Percentiles rank a stretch among this genome's conserved stretches.
Conservation (phyloP, 495 filamentous ascomycete genomes). For the Cudoniella acicularis region DNA sequence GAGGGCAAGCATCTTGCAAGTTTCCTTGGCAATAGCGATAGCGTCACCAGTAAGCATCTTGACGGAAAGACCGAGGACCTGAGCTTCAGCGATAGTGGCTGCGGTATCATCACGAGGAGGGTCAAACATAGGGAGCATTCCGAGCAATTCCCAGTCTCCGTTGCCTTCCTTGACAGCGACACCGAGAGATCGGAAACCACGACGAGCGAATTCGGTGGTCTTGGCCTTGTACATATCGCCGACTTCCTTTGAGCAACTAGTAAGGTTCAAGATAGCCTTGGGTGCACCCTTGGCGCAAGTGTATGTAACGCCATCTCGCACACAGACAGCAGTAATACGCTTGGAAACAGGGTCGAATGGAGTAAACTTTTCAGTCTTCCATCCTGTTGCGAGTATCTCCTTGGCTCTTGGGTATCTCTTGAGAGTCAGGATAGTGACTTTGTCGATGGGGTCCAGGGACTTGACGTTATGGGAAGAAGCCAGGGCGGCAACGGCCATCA, state of each 20-base stretch:
- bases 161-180: slow-evolving; percentile 67
- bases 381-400: slow-evolving; percentile 59
- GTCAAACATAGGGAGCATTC: slow-evolving; percentile 77
- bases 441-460: slow-evolving; percentile 74
- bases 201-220: slow-evolving; percentile 68
- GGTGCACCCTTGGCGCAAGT: slow-evolving; percentile 70
- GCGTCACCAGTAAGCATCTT: slow-evolving; percentile 82
- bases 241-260: slow-evolving; percentile 60
- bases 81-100: slow-evolving; percentile 73
- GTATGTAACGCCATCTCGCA: slow-evolving; percentile 64
- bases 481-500: slow-evolving; percentile 73
- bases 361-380: slow-evolving; percentile 72
- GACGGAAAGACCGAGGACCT: slow-evolving; percentile 70
- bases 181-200: slow-evolving; percentile 80
- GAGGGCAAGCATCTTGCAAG: slow-evolving; percentile 75
- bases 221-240: slow-evolving; percentile 64
- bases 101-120: slow-evolving; percentile 75
- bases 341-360: slow-evolving; percentile 78
- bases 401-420: slow-evolving; percentile 64
- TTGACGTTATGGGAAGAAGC: slow-evolving; percentile 76
- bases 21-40: slow-evolving; percentile 76
- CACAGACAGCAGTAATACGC: slow-evolving; percentile 66
- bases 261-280: slow-evolving; percentile 66
- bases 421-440: slow-evolving; percentile 70
- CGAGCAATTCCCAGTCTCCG: slow-evolving; percentile 64